Conservation (phyloP, 352 stramenopile species). For the Salisapilia sapeloensis region DNA sequence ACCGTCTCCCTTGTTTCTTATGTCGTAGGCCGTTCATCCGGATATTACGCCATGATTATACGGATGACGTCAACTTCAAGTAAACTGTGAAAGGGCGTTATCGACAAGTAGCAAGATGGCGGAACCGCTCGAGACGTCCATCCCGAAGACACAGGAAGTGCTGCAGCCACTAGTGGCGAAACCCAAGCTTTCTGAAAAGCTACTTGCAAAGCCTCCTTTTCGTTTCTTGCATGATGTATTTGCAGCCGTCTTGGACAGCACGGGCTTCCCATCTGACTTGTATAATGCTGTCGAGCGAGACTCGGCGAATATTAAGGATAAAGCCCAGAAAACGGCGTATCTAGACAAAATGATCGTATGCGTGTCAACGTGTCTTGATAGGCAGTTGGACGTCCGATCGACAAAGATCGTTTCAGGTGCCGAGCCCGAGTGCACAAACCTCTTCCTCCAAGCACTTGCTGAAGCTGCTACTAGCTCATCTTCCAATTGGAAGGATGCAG, state of each 20-base stretch:
- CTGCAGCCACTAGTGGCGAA: conserved; percentile 85
- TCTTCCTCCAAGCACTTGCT: conserved; percentile 56
- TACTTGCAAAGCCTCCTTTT: conserved; percentile 92
- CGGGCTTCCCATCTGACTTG: conserved; percentile 74
- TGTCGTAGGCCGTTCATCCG: too few species aligned
- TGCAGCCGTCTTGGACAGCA: conserved; percentile 61
- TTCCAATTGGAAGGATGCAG: conserved; percentile 45
- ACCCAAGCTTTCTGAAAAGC: conserved; percentile 90
- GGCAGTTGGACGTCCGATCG: conserved; percentile 53
- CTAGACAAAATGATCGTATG: conserved; percentile 81
- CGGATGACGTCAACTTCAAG: too few species aligned
- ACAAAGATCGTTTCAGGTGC: conserved; percentile 76
- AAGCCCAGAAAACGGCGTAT: conserved; percentile 70
- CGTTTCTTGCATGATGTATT: conserved; percentile 94
- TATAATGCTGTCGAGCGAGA: conserved; percentile 71
- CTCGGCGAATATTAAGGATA: conserved; percentile 76
- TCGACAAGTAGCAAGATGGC: conserved; percentile 28
- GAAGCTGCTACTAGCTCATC: conserved; percentile 30
- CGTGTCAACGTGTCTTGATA: conserved; percentile 37
- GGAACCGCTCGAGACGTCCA: conserved; percentile 44
- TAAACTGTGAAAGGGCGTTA: too few species aligned
- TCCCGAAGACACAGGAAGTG: conserved; percentile 60
- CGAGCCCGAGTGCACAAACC: conserved; percentile 74
- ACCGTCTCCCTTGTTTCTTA: too few species aligned
- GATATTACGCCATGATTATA: too few species aligned